phyloP scores from a whole-genome alignment of 352 stramenopile genomes.

The Globisporangium irregulare region DNA sequence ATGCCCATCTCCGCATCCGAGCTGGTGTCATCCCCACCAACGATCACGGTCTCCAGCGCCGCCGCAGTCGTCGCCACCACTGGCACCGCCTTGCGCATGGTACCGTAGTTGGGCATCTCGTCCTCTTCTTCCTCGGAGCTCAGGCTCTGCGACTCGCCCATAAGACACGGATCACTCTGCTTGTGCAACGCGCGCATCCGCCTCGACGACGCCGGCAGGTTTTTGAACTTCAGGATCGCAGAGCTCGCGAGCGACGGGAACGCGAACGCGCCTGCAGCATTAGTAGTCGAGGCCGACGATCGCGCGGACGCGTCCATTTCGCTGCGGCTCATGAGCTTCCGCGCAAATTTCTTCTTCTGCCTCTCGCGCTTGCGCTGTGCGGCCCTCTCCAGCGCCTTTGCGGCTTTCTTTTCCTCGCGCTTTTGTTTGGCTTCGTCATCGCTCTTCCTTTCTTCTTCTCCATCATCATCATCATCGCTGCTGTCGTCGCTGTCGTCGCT shows the following conservation, averaged over 20 bases:
- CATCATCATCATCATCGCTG: not conserved
- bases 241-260: slow-evolving; percentile 22
- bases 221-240: slow-evolving; percentile 22
- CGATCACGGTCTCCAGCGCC: not conserved
- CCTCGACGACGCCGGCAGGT: not conserved
- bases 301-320: slow-evolving; percentile 6
- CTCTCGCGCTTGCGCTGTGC: slow-evolving; percentile 15
- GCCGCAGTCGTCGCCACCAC: not conserved
- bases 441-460: not conserved
- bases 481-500: not conserved
- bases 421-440: slow-evolving; percentile 1
- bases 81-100: slow-evolving; percentile 6
- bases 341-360: slow-evolving; percentile 16
- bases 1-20: slow-evolving; percentile 14
- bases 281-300: not conserved
- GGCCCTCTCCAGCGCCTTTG: not conserved
- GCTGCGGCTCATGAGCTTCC: slow-evolving; percentile 19
- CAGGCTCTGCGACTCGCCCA: slow-evolving; percentile 21
- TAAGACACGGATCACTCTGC: slow-evolving; percentile 19
- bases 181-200: slow-evolving; percentile 15
- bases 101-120: slow-evolving; percentile 16
- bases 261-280: not conserved
- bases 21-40: not conserved
- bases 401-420: not conserved
- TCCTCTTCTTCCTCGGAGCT: slow-evolving; percentile 20